Conservation (phyloP, 2,329 filamentous ascomycete species). For the Bipolaris bicolor region DNA sequence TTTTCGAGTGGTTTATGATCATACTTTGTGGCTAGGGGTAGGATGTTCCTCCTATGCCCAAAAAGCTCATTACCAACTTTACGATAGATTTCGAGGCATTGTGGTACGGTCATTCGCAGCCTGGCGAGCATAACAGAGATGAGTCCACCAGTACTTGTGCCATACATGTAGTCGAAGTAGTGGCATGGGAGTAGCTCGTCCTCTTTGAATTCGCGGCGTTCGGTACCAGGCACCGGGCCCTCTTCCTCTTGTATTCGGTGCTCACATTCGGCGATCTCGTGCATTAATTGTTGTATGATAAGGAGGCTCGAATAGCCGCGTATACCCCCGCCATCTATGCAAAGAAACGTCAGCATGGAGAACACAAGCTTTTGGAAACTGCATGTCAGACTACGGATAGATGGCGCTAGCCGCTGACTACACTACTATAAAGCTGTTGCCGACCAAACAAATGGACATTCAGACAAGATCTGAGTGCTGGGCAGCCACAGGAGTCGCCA, state of each 20-base stretch:
- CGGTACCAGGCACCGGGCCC: conserved; percentile 37
- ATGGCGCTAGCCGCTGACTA: neutral
- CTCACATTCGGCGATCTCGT: conserved; percentile 55
- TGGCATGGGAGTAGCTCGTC: conserved; percentile 57
- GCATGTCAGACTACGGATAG: neutral
- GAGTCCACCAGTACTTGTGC: conserved; percentile 59
- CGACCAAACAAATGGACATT: too few relatives aligned
- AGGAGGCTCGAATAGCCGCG: conserved; percentile 58
- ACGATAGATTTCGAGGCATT: conserved; percentile 56
- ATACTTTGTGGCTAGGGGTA: conserved; percentile 58
- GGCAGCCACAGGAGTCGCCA: neutral
- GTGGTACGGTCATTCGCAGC: conserved; percentile 56
- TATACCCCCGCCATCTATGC: conserved; percentile 57
- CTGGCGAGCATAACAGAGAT: conserved; percentile 59
- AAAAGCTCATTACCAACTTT: conserved; percentile 57
- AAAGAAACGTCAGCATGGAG: conserved; percentile 22
- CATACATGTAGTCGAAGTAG: conserved; percentile 62
- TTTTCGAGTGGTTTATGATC: conserved; percentile 56
- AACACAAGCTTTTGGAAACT: neutral
- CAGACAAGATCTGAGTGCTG: too few relatives aligned
- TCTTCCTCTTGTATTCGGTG: conserved; percentile 53
- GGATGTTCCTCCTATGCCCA: conserved; percentile 51
- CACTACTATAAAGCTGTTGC: neutral
- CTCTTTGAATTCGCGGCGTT: conserved; percentile 44
- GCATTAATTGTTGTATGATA: conserved; percentile 57